These are phyloP conservation scores for Dryas alaskensis DNA, from an alignment of 306 rosid genomes.

Conservation along the genomic window DNA sequence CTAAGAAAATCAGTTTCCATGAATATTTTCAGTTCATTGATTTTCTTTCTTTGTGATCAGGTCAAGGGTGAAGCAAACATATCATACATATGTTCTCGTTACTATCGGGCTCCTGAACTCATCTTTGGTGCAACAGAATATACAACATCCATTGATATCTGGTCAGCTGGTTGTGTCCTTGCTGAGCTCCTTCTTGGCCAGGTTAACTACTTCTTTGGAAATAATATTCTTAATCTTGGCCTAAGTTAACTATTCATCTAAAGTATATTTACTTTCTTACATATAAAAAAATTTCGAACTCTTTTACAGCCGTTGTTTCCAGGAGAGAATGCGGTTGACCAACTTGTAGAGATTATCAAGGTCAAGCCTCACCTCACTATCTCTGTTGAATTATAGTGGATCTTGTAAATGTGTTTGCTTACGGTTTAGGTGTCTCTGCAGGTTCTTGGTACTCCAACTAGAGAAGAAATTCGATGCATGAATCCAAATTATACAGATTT, in stretches of 20 bases:
- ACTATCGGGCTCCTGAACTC: conserved; percentile 98
- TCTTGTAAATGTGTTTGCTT: conserved; percentile 16
- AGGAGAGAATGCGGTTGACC: conserved; percentile 92
- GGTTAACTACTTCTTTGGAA: conserved; percentile 43
- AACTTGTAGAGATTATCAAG: conserved; percentile 96
- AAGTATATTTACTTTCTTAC: conserved; percentile 17
- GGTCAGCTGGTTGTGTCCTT: conserved; percentile 99
- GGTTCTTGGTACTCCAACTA: conserved; percentile 98
- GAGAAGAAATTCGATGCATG: conserved; percentile 98
- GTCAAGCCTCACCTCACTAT: conserved; percentile 40
- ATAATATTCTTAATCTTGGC: conserved; percentile 11
- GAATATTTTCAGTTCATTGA: conserved; percentile 9
- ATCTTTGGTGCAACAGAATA: conserved; percentile 96
- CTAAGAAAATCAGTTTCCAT: neutral
- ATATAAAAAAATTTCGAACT: conserved; percentile 31
- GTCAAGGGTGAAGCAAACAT: conserved; percentile 87
- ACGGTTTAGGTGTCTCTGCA: conserved; percentile 33
- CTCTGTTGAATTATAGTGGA: conserved; percentile 24
- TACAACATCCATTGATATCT: conserved; percentile 80
- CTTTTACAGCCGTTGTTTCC: conserved; percentile 84
- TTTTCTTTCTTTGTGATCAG: conserved; percentile 36
- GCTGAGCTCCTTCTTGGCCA: conserved; percentile 95
- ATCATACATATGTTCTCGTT: conserved; percentile 92
- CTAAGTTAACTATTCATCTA: conserved; percentile 4
- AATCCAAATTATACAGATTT: conserved; percentile 85